Percentiles rank a stretch among this genome's conserved stretches.
These are phyloP conservation scores for Hypoxylon intermedium DNA, from an alignment of 495 filamentous ascomycete species.

Conservation along the genomic window DNA sequence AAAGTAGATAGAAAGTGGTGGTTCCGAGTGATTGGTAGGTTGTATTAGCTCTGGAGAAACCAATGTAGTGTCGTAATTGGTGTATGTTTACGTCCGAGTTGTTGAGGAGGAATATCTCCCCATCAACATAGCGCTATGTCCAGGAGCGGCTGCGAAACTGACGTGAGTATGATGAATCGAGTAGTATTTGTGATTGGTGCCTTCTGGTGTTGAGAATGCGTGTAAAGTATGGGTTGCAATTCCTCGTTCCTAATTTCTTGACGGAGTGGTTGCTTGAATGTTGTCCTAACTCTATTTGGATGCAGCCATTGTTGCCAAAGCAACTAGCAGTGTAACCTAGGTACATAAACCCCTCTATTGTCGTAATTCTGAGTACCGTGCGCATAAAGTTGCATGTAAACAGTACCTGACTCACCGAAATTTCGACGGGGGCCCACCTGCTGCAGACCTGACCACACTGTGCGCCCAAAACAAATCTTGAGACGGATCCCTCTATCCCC, in stretches of 20 bases:
- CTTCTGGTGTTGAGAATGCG: neutral
- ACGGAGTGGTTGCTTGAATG: slow-evolving; percentile 22
- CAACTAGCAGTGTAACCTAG: slow-evolving; percentile 16
- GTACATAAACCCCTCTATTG: slow-evolving; percentile 21
- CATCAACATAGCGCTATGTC: slow-evolving; percentile 12
- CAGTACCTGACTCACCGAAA: slow-evolving; percentile 7
- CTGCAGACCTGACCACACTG: slow-evolving; percentile 19
- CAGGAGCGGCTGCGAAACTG: neutral
- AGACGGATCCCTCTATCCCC: slow-evolving; percentile 35
- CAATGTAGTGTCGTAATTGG: slow-evolving; percentile 14
- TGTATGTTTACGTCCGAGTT: slow-evolving; percentile 22
- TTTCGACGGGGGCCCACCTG: slow-evolving; percentile 3
- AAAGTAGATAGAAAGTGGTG: neutral
- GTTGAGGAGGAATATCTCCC: slow-evolving; percentile 17
- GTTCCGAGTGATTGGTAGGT: neutral
- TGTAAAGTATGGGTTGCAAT: too few relatives aligned
- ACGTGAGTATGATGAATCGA: slow-evolving; percentile 4
- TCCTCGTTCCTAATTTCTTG: slow-evolving; percentile 2
- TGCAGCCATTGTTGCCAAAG: slow-evolving; percentile 27
- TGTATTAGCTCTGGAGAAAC: neutral
- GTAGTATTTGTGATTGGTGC: neutral
- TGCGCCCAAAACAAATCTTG: slow-evolving; percentile 38
- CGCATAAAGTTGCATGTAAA: neutral
- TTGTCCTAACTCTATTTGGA: slow-evolving; percentile 32
- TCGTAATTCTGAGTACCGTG: slow-evolving; percentile 2